A percentile compares a stretch with the other conserved stretches of the same genome.
These are phyloP conservation scores for Gaertneriomyces sp. DNA, from an alignment of 192 early-diverging fungal species.

Conservation along the genomic window DNA sequence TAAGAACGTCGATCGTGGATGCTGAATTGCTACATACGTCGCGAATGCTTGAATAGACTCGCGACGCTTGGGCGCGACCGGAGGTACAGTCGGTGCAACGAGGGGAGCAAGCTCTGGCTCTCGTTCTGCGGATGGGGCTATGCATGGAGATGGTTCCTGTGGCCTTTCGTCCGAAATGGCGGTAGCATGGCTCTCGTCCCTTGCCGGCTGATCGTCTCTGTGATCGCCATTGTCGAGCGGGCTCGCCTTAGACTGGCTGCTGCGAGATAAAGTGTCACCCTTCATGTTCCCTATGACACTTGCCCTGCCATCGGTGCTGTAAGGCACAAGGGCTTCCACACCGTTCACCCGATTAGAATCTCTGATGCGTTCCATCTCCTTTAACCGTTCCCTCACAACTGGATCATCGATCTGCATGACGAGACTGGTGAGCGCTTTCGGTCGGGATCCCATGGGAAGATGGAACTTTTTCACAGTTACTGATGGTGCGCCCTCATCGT, in stretches of 20 bases:
- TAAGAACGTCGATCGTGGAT: no score
- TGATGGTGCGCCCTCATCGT: neutral
- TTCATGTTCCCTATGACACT: neutral
- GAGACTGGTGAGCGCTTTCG: neutral
- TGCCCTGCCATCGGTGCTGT: neutral
- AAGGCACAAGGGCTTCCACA: constrained; percentile 3
- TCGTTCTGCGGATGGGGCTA: neutral
- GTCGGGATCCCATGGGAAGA: constrained; percentile 6
- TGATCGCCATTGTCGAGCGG: neutral
- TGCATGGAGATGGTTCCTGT: neutral
- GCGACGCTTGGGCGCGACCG: neutral
- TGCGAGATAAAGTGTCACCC: neutral
- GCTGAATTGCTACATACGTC: no score
- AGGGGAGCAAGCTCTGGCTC: neutral
- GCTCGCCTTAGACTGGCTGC: neutral
- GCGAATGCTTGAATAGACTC: no score
- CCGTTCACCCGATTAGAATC: neutral
- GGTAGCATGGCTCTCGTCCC: neutral
- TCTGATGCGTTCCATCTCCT: neutral
- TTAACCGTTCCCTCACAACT: constrained; percentile 1
- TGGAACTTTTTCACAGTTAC: constrained; percentile 8
- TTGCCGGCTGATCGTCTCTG: neutral
- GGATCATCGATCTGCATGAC: constrained; percentile 5
- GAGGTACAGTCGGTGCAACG: neutral
- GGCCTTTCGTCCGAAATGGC: neutral